Base-by-base conservation (phyloP, 768 basidiomycete species). In the Coprinopsis strossmayeri region DNA sequence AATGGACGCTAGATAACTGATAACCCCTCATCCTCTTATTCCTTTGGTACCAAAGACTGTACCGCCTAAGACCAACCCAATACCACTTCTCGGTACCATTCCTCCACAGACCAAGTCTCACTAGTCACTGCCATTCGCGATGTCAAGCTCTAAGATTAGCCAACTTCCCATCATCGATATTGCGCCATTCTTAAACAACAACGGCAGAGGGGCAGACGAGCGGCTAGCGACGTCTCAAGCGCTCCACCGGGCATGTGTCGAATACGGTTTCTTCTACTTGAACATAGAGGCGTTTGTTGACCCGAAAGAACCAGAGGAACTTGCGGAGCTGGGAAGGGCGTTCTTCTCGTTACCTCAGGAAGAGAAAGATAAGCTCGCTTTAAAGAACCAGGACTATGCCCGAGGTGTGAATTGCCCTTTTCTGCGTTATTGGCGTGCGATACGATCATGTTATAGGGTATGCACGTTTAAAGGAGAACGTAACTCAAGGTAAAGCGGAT, bases 221-320 rank as follows among this genome's bases (percentile, higher is more conserved):
- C 72, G 77, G 37, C 62, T 67, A 12, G 67, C 72, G 3, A 69
- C 73, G 1, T 72, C 78, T 21, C 71, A 73, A 10, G 78, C 80
- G 0, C 65, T 94, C 15, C 91, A 91, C 57, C 60, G 66, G 0
- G 89, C 90, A 5, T 90, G 89, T 57, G 59, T 86, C 18, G 69
- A 86, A 46, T 89, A 79, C 48, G 92, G 92, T 0, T 95, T 95
- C 74, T 93, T 95, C 69, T 95, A 94, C 64, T 71, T 93, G 39
- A 78, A 91, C 52, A 69, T 91, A 38, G 76, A 79, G 2, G 65
- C 72, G 2, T 87, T 71, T 54, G 64, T 84, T 12, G 69, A 81
- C 28, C 66, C 65, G 0, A 59, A 68, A 0, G 84, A 91, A 56
- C 74, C 83, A 9, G 79, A 82, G 35, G 79, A 84, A 53, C 75